Evolutionary conservation across 495 filamentous ascomycete species (phyloP), one percentile per base, ranked within the genome.

Genomic region (Podospora pseudopauciseta): DNA sequence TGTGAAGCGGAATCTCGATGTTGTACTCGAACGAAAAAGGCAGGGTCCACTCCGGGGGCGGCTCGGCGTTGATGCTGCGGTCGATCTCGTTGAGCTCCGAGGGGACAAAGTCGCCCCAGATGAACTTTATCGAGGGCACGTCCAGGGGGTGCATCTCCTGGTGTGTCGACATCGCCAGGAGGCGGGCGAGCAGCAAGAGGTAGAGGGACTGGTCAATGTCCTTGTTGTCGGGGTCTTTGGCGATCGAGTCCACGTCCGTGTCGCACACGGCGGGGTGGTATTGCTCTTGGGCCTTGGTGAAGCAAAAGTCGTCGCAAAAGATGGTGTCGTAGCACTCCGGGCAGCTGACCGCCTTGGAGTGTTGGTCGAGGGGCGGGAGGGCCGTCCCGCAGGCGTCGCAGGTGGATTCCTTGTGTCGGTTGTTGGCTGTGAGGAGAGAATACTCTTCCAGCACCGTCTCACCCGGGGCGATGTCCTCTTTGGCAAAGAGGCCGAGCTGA

Each of bases 231-330:
- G 91, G 88, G 72, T 95, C 91, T 69, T 90, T 95, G 13, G 89
- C 91, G 67, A 95, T 89, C 15, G 86, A 87, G 70, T 94, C 92
- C 59, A 94, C 84, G 67, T 94, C 92, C 69, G 88, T 86, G 19
- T 92, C 92, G 77, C 95, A 99, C 16, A 97, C 84, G 2, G 92
- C 89, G 0, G 89, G 89, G 74, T 99, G 95, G 75, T 99, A 98
- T 54, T 84, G 81, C 11, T 80, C 72, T 69, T 89, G 87, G n/a
- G 95, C 94, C 32, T 82, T 78, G 20, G 88, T 80, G 72, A 87
- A 86, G 79, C 95, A 99, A 19, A 81, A 74, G 44, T 87, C 80
- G 75, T 87, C 89, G 83, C 95, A 99, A 81, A 96, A 99, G 74
- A 95, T 88, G 18, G 87, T 92, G 71, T 94, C 91, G 70, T 89